Conservation (phyloP, 768 basidiomycete species). For the Mycena belliarum region DNA sequence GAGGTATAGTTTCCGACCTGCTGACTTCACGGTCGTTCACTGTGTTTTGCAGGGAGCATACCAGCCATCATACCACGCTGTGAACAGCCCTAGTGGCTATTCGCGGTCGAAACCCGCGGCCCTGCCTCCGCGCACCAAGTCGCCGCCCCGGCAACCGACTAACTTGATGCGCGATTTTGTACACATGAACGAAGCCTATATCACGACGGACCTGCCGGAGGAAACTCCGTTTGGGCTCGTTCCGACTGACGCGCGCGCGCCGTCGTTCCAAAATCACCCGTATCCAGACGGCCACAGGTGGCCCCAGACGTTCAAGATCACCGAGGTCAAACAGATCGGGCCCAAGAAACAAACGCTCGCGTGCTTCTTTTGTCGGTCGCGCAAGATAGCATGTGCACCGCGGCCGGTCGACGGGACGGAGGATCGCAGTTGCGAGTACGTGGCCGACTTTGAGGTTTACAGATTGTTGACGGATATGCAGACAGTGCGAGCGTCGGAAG, state of each 20-base stretch:
- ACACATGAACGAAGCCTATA: constrained; percentile 6
- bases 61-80: background rate
- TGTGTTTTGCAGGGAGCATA: background rate
- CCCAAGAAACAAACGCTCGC: constrained; percentile 10
- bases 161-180: background rate
- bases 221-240: constrained; percentile 1
- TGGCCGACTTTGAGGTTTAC: background rate
- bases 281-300: constrained; percentile 5
- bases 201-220: background rate
- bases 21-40: background rate
- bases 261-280: constrained; percentile 1
- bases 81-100: background rate
- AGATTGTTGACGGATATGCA: background rate
- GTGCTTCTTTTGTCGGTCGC: constrained; percentile 10
- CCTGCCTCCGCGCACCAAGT: background rate
- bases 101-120: background rate
- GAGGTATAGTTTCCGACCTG: background rate
- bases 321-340: constrained; percentile 13
- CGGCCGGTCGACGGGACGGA: background rate
- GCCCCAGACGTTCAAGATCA: constrained; percentile 14
- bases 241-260: background rate
- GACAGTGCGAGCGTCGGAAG: constrained; percentile 4
- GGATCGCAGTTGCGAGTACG: constrained; percentile 7
- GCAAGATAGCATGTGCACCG: constrained; percentile 6
- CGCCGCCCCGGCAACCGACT: background rate